Evolutionary conservation across 768 basidiomycete species (phyloP), one percentile per base, ranked within the genome.

Genomic region (Crepidotus variabilis): DNA sequence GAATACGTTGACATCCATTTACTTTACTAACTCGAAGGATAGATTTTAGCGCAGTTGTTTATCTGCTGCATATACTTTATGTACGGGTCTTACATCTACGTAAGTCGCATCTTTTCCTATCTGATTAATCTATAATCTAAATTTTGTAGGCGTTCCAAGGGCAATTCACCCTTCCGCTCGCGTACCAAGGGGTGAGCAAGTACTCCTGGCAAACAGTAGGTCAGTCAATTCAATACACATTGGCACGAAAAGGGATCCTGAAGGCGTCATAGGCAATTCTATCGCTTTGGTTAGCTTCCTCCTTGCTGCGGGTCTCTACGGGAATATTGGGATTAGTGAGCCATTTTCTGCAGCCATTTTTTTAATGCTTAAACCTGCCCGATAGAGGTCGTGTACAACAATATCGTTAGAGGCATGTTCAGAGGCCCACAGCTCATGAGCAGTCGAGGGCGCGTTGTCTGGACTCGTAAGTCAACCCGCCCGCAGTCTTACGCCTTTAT

Each of bases 271-370:
- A 76, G 75, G 75, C 8, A 83, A 82, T 51, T 72, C 70, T 0
- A 63, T 86, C 18, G 72, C 78, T 8, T 72, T 86, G 20, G 61
- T 78, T 16, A 78, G 79, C 2, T 79, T 75, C 39, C 72, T 84
- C 35, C 84, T 86, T 47, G 85, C 85, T 0, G 84, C 83, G 11
- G 82, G 82, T 21, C 67, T 86, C 8, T 86, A 86, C 56, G 83
- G 83, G 2, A 86, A 85, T 60, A 84, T 85, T 52, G 83, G 83
- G 43, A 71, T 84, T 60, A 86, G 76, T 76, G 54, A 47, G 69
- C 57, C 20, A 22, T 21, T 9, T 52, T n/a, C n/a, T n/a, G n/a
- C n/a, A n/a, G 32, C n/a, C n/a, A n/a, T n/a, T n/a, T n/a, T n/a
- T n/a, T n/a, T n/a, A n/a, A n/a, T n/a, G n/a, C n/a, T n/a, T n/a